phyloP scores from a whole-genome alignment of 768 basidiomycete species.

The Lactarius hatsudake region DNA sequence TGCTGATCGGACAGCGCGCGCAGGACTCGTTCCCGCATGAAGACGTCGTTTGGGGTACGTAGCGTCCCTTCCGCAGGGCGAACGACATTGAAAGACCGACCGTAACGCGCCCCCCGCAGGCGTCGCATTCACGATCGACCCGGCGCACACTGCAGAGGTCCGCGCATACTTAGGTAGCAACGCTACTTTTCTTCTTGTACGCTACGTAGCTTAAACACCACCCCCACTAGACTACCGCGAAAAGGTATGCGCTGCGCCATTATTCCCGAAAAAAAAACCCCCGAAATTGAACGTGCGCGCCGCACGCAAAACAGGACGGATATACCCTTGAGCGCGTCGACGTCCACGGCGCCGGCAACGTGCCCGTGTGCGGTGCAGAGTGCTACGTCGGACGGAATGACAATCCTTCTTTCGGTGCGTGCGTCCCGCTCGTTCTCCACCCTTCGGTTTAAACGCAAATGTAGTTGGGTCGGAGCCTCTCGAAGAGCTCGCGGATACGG shows the following conservation, averaged over 20 bases:
- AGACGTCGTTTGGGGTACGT: slow-evolving; percentile 81
- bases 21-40: slow-evolving; percentile 70
- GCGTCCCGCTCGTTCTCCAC: neutral
- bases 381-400: slow-evolving; percentile 86
- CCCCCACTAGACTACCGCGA: slow-evolving; percentile 64
- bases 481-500: slow-evolving; percentile 60
- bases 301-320: slow-evolving; percentile 88
- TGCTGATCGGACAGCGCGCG: neutral
- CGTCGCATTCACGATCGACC: slow-evolving; percentile 85
- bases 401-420: slow-evolving; percentile 85
- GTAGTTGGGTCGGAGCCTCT: slow-evolving; percentile 85
- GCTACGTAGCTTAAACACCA: no score
- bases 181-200: neutral
- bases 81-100: no score
- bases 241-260: slow-evolving; percentile 48
- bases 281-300: neutral
- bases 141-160: slow-evolving; percentile 68
- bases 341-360: slow-evolving; percentile 49
- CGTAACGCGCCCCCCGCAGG: slow-evolving; percentile 41
- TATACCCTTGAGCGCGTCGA: slow-evolving; percentile 82
- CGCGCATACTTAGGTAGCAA: slow-evolving; percentile 73
- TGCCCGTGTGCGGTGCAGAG: slow-evolving; percentile 57
- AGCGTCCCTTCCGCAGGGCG: neutral
- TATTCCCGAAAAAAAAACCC: no score
- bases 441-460: neutral